Conservation (phyloP, 139 green algal species). For the Chlamydomonas asymmetrica region DNA sequence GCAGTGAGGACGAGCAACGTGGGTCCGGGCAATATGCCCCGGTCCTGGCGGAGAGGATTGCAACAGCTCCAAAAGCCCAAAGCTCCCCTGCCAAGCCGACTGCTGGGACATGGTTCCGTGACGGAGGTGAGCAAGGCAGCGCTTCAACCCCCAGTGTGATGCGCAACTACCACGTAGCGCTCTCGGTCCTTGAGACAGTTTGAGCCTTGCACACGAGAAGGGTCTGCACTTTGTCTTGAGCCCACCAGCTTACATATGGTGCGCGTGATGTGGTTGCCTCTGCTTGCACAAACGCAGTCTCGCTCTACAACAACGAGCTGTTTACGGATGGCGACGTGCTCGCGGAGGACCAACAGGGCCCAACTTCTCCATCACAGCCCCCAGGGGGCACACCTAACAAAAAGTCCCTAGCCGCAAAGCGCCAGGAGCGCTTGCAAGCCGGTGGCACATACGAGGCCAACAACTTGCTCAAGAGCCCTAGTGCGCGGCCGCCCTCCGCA, state of each 20-base stretch:
- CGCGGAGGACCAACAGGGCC: background rate
- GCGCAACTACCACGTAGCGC: too few species aligned
- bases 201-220: too few species aligned
- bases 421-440: slow-evolving; percentile 38
- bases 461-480: slow-evolving; percentile 17
- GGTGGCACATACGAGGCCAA: slow-evolving; percentile 7
- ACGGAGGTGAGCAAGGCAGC: slow-evolving; percentile 36
- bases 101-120: too few species aligned
- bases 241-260: too few species aligned
- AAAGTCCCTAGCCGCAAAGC: slow-evolving; percentile 23
- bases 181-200: too few species aligned
- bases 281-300: too few species aligned
- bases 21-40: slow-evolving; percentile 20
- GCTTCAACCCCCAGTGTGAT: too few species aligned
- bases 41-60: slow-evolving; percentile 26
- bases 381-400: background rate
- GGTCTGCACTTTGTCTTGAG: too few species aligned
- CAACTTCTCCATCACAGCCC: background rate
- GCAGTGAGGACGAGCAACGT: slow-evolving; percentile 35
- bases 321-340: slow-evolving; percentile 47
- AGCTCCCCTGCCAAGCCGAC: too few species aligned
- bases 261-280: too few species aligned
- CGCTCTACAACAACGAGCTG: slow-evolving; percentile 44
- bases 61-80: slow-evolving; percentile 8
- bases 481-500: too few species aligned